Evolutionary conservation across 192 early-diverging fungal genomes (phyloP), one percentile per base, ranked within the genome.

Genomic region (Chytriomyces hyalinus): DNA sequence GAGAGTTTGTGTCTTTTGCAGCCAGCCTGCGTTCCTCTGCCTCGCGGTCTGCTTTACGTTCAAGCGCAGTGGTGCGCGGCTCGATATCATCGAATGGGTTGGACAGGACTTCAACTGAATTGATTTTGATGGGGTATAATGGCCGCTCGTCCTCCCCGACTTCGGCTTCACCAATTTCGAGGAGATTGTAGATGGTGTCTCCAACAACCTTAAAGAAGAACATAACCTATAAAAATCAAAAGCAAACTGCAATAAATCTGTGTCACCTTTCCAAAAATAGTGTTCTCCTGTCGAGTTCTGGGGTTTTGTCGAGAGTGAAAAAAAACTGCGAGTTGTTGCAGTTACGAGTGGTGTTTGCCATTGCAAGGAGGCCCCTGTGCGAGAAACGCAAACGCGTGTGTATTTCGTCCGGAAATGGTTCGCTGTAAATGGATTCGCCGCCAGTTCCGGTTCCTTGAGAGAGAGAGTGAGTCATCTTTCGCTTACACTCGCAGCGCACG

Each of bases 61-160:
- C 73, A 76, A 82, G 51, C 43, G 85, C 81, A 11, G 77, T 83
- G 17, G 87, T 88, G 9, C 97, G 87, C 3, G 93, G 93, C 6
- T 91, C 80, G 68, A 98, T 97, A 75, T 98, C 96, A 36, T 94
- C 88, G 83, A 98, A 97, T 7, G 96, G 97, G 79, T 97, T 97
- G 28, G 88, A 82, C 22, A 96, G 77, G 2, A 98, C 90, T 5
- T 91, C 88, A 3, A 88, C 86, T 7, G 75, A 68, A 24, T 80
- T 84, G 47, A 98, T 90, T 49, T 84, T 84, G 28, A 90, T 88
- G 57, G 93, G 94, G 68, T 92, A 92, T 17, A 91, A 53, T 0
- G 96, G 97, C 48, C 92, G 81, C 64, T 98, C 95, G n/a, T 92
- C 85, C 45, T 89, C 84, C 76, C 97, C 94, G 0, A 90, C 79